These are phyloP conservation scores for Elsinoe australis DNA, from an alignment of 2,329 filamentous ascomycete genomes.

Conservation along the genomic window DNA sequence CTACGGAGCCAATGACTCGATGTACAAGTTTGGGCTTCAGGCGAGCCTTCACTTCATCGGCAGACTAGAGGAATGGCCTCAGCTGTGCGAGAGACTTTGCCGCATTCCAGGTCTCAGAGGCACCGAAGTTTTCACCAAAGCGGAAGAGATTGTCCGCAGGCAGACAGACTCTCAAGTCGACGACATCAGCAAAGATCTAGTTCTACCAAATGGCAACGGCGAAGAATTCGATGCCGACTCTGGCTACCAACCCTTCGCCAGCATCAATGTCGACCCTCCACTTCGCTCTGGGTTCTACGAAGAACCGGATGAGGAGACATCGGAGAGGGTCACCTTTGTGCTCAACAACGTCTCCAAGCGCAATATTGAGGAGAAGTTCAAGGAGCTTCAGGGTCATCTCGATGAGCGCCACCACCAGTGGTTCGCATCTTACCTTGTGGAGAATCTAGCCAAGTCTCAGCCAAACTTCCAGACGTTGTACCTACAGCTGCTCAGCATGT, in stretches of 20 bases:
- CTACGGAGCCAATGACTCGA: conserved; percentile 71
- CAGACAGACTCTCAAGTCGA: conserved; percentile 44
- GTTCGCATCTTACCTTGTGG: conserved; percentile 93
- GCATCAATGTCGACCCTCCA: conserved; percentile 67
- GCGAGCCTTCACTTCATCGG: conserved; percentile 81
- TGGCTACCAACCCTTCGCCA: conserved; percentile 63
- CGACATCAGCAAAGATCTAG: conserved; percentile 13
- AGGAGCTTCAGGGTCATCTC: conserved; percentile 70
- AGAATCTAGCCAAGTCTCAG: conserved; percentile 93
- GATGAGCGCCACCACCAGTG: conserved; percentile 81
- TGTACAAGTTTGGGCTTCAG: conserved; percentile 98
- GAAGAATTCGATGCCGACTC: conserved; percentile 59
- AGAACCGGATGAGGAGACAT: conserved; percentile 74
- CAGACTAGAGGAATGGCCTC: conserved; percentile 87
- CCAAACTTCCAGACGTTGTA: conserved; percentile 95
- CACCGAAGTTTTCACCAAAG: conserved; percentile 69
- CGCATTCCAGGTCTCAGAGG: conserved; percentile 74
- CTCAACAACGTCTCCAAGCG: conserved; percentile 92
- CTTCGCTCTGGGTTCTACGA: conserved; percentile 59
- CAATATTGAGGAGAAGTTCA: conserved; percentile 76
- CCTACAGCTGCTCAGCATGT: conserved; percentile 75
- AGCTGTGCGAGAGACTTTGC: conserved; percentile 77
- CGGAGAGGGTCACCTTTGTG: conserved; percentile 91
- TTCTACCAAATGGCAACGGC: conserved; percentile 59
- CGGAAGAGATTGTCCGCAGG: conserved; percentile 69